Percentiles rank a stretch among this genome's conserved stretches.
phyloP scores from a whole-genome alignment of 2,329 filamentous ascomycete species.

The Sphaerostilbella broomeana region DNA sequence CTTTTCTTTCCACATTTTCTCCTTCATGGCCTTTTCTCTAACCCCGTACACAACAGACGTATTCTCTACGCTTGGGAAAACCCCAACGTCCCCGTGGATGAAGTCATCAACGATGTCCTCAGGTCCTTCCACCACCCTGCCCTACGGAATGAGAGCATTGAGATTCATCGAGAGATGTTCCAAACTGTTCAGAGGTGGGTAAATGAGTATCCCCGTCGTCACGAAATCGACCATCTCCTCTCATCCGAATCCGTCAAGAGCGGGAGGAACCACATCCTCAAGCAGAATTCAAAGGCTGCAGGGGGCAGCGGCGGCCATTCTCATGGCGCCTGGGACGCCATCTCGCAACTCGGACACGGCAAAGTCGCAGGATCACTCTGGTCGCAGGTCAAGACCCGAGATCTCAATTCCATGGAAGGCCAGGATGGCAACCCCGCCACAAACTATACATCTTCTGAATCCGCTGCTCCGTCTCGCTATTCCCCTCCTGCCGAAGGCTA shows the following conservation, averaged over 20 bases:
- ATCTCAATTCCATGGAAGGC: conserved; percentile 49
- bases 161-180: conserved; percentile 87
- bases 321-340: conserved; percentile 38
- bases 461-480: conserved; percentile 29
- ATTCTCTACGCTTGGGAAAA: conserved; percentile 93
- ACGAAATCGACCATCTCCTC: conserved; percentile 67
- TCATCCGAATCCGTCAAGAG: conserved; percentile 75
- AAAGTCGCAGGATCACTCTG: conserved; percentile 55
- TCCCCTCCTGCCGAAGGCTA: conserved; percentile 29
- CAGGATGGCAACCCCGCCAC: conserved; percentile 34
- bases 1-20: background rate
- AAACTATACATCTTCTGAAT: conserved; percentile 34
- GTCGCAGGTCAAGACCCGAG: conserved; percentile 54
- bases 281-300: conserved; percentile 24
- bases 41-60: conserved; percentile 39
- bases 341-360: conserved; percentile 45
- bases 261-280: conserved; percentile 70
- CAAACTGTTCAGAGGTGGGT: conserved; percentile 77
- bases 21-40: background rate
- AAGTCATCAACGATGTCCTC: conserved; percentile 75
- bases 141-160: conserved; percentile 64
- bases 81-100: conserved; percentile 70
- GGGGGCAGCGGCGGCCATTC: conserved; percentile 30
- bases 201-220: conserved; percentile 58
- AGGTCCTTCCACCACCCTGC: conserved; percentile 88